phyloP scores from a whole-genome alignment of 2,329 filamentous ascomycete species.

The Niveomyces coronatus region DNA sequence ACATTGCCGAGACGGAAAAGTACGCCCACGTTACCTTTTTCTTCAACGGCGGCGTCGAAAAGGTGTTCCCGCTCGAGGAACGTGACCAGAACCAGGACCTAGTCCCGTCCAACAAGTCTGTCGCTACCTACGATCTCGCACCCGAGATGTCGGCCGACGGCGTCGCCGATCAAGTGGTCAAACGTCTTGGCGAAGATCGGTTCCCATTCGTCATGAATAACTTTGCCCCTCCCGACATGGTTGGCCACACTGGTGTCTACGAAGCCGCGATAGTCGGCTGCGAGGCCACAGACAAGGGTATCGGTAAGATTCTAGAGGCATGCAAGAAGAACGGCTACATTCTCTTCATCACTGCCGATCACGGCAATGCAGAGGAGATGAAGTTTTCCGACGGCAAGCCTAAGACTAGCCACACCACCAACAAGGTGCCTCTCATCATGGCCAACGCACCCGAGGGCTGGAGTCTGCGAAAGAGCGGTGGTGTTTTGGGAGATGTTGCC shows the following conservation, averaged over 20 bases:
- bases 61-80: conserved; percentile 83
- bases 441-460: conserved; percentile 87
- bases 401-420: conserved; percentile 96
- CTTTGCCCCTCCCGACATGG: conserved; percentile 98
- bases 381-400: conserved; percentile 90
- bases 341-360: conserved; percentile 91
- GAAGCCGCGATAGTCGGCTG: conserved; percentile 82
- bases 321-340: conserved; percentile 92
- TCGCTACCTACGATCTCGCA: conserved; percentile 88
- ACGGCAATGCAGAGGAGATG: conserved; percentile 99
- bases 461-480: conserved; percentile 72
- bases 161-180: conserved; percentile 81
- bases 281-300: conserved; percentile 83
- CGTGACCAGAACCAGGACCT: conserved; percentile 71
- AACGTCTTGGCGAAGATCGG: conserved; percentile 73
- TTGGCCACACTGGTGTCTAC: conserved; percentile 96
- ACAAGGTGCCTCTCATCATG: conserved; percentile 97
- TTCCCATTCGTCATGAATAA: conserved; percentile 99
- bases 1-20: conserved; percentile 98
- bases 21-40: conserved; percentile 99
- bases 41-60: conserved; percentile 98
- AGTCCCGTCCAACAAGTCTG: conserved; percentile 79
- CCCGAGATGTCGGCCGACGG: conserved; percentile 92
- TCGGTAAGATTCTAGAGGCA: conserved; percentile 81
- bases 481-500: conserved; percentile 93